Evolutionary conservation across 805 yeast species (phyloP).

Genomic region (Yarrowia keelungensis): DNA sequence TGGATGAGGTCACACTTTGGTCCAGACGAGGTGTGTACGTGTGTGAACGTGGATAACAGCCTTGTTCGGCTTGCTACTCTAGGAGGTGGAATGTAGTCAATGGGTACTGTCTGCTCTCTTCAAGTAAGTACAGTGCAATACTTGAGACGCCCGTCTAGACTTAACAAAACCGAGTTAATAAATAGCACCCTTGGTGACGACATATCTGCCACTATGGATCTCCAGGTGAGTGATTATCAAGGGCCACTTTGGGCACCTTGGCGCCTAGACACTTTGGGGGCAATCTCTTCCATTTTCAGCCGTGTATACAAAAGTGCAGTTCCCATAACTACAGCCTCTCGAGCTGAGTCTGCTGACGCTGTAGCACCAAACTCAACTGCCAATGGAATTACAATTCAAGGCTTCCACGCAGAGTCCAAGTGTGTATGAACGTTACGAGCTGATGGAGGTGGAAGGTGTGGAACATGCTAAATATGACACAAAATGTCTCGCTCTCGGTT

Average conservation of each 20-base stretch:
- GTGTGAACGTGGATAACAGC: no score
- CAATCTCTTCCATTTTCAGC: slow-evolving; percentile 8
- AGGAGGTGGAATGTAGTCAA: no score
- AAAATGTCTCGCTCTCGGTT: neutral
- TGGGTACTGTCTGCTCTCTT: no score
- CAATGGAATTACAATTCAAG: neutral
- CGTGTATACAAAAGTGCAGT: neutral
- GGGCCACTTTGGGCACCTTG: neutral
- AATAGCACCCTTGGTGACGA: no score
- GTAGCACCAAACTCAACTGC: neutral
- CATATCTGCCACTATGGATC: no score
- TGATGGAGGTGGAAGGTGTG: no score
- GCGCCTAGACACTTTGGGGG: neutral
- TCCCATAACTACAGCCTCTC: slow-evolving; percentile 25
- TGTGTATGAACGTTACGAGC: neutral
- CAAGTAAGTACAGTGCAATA: no score
- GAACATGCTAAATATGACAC: no score
- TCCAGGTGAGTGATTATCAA: slow-evolving; percentile 2
- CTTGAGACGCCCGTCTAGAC: neutral
- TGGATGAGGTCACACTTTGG: neutral
- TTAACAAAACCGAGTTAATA: neutral
- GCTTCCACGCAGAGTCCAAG: slow-evolving; percentile 4
- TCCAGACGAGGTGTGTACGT: no score
- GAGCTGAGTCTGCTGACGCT: neutral
- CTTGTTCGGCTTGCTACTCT: no score